Conservation (phyloP, 2,329 filamentous ascomycete species). For the Beauveria asiatica region DNA sequence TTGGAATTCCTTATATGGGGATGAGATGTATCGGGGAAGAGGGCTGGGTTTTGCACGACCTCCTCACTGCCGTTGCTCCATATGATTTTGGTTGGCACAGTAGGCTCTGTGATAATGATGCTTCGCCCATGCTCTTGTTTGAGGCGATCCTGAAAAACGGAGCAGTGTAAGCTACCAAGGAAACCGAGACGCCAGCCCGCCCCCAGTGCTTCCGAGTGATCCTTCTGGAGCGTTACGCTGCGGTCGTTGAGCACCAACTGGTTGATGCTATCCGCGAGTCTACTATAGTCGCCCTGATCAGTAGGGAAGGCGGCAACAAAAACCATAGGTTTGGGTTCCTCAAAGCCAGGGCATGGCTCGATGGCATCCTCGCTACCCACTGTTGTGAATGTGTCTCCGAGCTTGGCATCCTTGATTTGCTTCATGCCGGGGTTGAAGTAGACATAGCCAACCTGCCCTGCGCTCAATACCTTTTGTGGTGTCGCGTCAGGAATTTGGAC, state of each 20-base stretch:
- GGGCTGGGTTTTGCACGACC: slow-evolving; percentile 75
- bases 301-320: slow-evolving; percentile 96
- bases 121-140: slow-evolving; percentile 89
- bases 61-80: slow-evolving; percentile 70
- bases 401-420: slow-evolving; percentile 85
- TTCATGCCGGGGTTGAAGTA: slow-evolving; percentile 99
- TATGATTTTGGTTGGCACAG: slow-evolving; percentile 81
- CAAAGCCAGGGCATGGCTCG: slow-evolving; percentile 79
- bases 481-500: slow-evolving; percentile 91
- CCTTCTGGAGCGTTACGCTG: slow-evolving; percentile 88
- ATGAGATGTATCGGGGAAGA: slow-evolving; percentile 67
- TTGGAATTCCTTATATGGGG: slow-evolving; percentile 34
- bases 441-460: slow-evolving; percentile 92
- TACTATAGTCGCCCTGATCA: slow-evolving; percentile 77
- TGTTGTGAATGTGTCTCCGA: slow-evolving; percentile 89
- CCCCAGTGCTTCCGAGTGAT: slow-evolving; percentile 86
- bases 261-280: slow-evolving; percentile 86
- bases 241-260: slow-evolving; percentile 92
- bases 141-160: slow-evolving; percentile 94
- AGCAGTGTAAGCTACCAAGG: slow-evolving; percentile 92
- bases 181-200: slow-evolving; percentile 93
- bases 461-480: slow-evolving; percentile 68
- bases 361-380: slow-evolving; percentile 69
- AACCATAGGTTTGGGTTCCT: slow-evolving; percentile 97
- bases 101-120: slow-evolving; percentile 94